Conservation (phyloP, 495 filamentous ascomycete species). For the Bacidia gigantensis region DNA sequence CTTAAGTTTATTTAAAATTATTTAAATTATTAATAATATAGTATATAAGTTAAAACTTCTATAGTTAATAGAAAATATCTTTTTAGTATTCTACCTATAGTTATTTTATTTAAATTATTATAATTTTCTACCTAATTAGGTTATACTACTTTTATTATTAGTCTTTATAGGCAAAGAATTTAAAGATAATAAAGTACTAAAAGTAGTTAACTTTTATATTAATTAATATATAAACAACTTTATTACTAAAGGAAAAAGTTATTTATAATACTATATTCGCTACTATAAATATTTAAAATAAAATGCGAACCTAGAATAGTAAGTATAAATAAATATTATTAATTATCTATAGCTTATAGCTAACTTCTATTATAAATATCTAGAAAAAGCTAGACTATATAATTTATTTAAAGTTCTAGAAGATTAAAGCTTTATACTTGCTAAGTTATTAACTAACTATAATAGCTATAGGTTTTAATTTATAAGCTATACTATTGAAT, state of each 20-base stretch:
- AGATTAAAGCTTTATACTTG: background rate
- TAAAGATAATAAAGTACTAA: background rate
- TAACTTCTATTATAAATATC: background rate
- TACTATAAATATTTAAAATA: background rate
- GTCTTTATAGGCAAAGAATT: background rate
- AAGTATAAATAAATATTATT: background rate
- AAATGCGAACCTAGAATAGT: background rate
- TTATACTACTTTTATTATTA: background rate
- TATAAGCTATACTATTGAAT: no score
- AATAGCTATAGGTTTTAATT: no score
- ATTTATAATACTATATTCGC: background rate
- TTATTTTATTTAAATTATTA: conserved; percentile 2
- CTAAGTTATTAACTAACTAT: no score
- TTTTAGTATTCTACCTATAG: conserved; percentile 1
- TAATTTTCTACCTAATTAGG: conserved; percentile 1
- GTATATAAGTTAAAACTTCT: background rate
- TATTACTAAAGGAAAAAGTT: no score
- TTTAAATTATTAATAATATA: conserved; percentile 5
- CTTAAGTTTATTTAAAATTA: background rate
- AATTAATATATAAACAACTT: background rate
- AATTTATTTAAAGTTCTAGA: background rate
- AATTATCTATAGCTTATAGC: background rate
- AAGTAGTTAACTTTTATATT: background rate
- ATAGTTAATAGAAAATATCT: background rate
- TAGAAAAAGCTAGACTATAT: background rate